Evolutionary conservation across 2,329 filamentous ascomycete species (phyloP), one percentile per base, ranked within the genome.

Genomic region (Fusarium tricinctum): DNA sequence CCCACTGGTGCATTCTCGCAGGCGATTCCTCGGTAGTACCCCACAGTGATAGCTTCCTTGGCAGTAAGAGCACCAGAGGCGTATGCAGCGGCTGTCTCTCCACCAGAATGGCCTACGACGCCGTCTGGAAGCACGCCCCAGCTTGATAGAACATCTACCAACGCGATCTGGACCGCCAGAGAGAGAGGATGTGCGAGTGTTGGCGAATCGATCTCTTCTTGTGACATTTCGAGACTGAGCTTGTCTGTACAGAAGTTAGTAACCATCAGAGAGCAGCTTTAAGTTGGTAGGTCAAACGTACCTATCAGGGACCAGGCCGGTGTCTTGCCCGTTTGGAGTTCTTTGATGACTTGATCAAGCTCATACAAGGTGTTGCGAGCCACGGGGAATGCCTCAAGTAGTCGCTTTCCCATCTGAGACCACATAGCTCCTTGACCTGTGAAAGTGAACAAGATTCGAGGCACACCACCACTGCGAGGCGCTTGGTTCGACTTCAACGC

Each of bases 81-180:
- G 45, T 71, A 71, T 3, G 69, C 69, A n/a, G 69, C 69, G 14
- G 69, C 69, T 6, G 69, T 71, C 15, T 71, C 69, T 58, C 69
- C 69, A 33, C 69, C 69, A 0, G 69, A 71, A 22, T 71, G 69
- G 5, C 69, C 69, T n/a, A 71, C 69, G 2, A 71, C 69, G 2
- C 55, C 69, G 30, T 70, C 66, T 42, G 69, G 63, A 12, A 70
- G 49, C 17, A 68, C 50, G 0, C 63, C 69, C 69, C 69, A 71
- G 10, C 69, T 71, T 4, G 69, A 51, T 20, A 71, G 63, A 19
- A 71, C 58, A 30, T 71, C 69, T 9, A 45, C 38, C 17, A 72
- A 28, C 4, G 69, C 69, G 44, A 71, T 66, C 35, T 71, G 69
- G 5, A 71, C 56, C 10, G 69, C 69, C 3, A 68, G 54, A 3